These are phyloP conservation scores for Gentiana straminea DNA, from an alignment of 257 asterid species.

Conservation along the genomic window DNA sequence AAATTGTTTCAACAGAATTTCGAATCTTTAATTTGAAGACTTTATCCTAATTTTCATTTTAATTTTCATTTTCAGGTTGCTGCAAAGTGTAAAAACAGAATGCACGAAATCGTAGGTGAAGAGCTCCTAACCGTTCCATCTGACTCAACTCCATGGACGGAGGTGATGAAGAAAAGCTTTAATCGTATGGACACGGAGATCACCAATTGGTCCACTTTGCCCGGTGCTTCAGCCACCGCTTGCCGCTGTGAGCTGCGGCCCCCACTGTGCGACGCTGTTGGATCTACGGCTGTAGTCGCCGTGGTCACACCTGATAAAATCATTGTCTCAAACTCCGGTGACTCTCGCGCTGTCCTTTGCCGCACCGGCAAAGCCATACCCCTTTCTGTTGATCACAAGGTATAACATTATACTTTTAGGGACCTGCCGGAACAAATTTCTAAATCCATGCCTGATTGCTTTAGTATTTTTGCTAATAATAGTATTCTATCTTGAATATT, in stretches of 20 bases:
- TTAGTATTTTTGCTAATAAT: neutral
- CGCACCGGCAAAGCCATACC: constrained; percentile 11
- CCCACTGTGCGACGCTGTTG: neutral
- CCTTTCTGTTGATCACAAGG: constrained; percentile 25
- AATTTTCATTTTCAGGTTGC: constrained; percentile 3
- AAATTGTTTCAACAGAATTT: neutral
- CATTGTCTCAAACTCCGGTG: constrained; percentile 21
- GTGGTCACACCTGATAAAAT: constrained; percentile 13
- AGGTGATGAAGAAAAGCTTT: neutral
- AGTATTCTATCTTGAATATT: neutral
- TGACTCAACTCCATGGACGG: neutral
- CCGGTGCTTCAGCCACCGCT: neutral
- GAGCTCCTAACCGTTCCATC: constrained; percentile 6
- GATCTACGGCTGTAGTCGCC: constrained; percentile 20
- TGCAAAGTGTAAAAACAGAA: constrained; percentile 4
- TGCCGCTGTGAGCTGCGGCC: neutral
- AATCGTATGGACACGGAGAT: neutral
- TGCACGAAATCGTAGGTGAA: constrained; percentile 7
- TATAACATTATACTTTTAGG: neutral
- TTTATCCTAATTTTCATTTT: neutral
- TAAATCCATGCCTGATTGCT: neutral
- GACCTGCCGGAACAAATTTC: too few relatives aligned
- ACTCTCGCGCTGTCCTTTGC: constrained; percentile 22
- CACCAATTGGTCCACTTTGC: too few relatives aligned
- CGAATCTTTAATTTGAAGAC: neutral